Evolutionary conservation across 208 protist species (phyloP).

Genomic region (Trypanosoma mega): DNA sequence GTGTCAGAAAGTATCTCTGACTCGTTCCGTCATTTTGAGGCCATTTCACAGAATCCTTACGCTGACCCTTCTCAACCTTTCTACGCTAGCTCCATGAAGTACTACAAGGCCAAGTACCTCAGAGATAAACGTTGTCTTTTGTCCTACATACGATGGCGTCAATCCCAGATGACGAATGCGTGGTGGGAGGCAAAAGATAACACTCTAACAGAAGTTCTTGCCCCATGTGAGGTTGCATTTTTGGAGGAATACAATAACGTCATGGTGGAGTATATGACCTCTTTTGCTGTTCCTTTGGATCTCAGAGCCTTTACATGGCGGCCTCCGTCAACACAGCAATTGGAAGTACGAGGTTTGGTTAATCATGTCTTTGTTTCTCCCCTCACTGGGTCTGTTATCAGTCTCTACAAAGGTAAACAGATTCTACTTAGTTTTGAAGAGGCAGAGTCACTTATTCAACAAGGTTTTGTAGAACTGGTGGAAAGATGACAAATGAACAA

Average conservation of each 20-base stretch:
- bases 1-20: slow-evolving; percentile 62
- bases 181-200: slow-evolving; percentile 85
- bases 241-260: slow-evolving; percentile 71
- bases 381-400: slow-evolving; percentile 64
- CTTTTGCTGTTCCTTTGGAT: slow-evolving; percentile 78
- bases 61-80: slow-evolving; percentile 66
- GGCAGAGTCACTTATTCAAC: slow-evolving; percentile 78
- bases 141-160: slow-evolving; percentile 78
- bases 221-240: slow-evolving; percentile 55
- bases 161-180: slow-evolving; percentile 48
- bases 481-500: slow-evolving; percentile 3
- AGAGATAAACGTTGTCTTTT: slow-evolving; percentile 81
- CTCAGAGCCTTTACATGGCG: slow-evolving; percentile 79
- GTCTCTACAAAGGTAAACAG: slow-evolving; percentile 76
- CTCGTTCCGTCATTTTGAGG: slow-evolving; percentile 50
- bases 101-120: slow-evolving; percentile 73
- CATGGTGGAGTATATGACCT: slow-evolving; percentile 90
- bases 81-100: slow-evolving; percentile 71
- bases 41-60: slow-evolving; percentile 68
- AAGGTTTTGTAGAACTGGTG: slow-evolving; percentile 74
- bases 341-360: slow-evolving; percentile 72
- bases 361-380: slow-evolving; percentile 78
- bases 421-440: slow-evolving; percentile 78
- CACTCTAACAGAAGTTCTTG: slow-evolving; percentile 40
- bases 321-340: slow-evolving; percentile 68